Percentiles rank a stretch among this genome's conserved stretches.
Evolutionary conservation across 768 basidiomycete genomes (phyloP).

Genomic region (Mycena chlorophos): DNA sequence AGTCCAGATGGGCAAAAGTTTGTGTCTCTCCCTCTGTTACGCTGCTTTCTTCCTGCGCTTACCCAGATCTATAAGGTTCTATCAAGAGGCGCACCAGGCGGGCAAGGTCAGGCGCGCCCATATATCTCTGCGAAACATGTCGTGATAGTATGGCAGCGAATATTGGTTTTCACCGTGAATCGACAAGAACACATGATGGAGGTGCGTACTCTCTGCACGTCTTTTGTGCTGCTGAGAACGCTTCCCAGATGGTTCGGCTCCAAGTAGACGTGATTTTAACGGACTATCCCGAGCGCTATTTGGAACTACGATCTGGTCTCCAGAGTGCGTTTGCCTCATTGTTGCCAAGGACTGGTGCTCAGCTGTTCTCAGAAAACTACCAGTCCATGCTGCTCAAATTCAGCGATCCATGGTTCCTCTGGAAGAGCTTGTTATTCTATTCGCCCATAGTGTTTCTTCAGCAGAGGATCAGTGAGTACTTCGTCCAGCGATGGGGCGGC

Average conservation of each 20-base stretch:
- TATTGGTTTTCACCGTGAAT: slow-evolving; percentile 81
- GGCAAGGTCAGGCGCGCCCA: too few relatives aligned
- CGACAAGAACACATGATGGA: slow-evolving; percentile 60
- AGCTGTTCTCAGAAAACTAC: slow-evolving; percentile 38
- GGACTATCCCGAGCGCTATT: slow-evolving; percentile 47
- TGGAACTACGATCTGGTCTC: slow-evolving; percentile 41
- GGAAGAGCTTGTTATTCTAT: slow-evolving; percentile 46
- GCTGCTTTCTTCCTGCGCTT: slow-evolving; percentile 1
- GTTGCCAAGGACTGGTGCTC: not conserved
- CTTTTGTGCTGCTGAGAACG: not conserved
- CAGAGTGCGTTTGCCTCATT: slow-evolving; percentile 30
- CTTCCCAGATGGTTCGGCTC: slow-evolving; percentile 50
- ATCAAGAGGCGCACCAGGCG: slow-evolving; percentile 52
- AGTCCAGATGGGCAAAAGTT: slow-evolving; percentile 55
- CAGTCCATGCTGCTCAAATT: slow-evolving; percentile 39
- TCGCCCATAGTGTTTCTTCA: slow-evolving; percentile 29
- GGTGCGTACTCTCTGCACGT: slow-evolving; percentile 32
- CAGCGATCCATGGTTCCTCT: slow-evolving; percentile 44
- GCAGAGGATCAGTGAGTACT: slow-evolving; percentile 19
- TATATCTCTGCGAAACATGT: too few relatives aligned
- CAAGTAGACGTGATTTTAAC: slow-evolving; percentile 53
- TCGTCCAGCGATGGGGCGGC: not conserved
- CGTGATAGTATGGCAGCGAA: too few relatives aligned
- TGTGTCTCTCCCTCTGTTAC: slow-evolving; percentile 4
- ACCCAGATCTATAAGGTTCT: slow-evolving; percentile 45